Conservation (phyloP, 176 grass and related monocot species). For the Secale cereale region DNA sequence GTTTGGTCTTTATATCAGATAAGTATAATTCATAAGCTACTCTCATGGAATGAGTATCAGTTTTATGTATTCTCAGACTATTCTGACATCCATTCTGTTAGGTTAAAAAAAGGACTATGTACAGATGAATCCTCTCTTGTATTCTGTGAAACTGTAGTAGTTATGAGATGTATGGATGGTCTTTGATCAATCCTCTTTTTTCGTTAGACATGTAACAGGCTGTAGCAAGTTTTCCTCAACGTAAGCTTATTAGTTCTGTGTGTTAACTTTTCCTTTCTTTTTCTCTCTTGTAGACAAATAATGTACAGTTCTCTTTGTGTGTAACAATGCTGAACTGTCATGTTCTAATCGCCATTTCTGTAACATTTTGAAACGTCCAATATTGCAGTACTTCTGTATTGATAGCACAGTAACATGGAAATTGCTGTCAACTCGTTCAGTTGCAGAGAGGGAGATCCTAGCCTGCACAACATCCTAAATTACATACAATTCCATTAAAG, state of each 20-base stretch:
- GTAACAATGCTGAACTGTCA: no score
- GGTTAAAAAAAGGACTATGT: conserved; percentile 26
- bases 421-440: not conserved
- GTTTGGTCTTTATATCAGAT: no score
- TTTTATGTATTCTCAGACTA: conserved; percentile 36
- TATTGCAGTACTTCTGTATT: no score
- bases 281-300: not conserved
- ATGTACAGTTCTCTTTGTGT: not conserved
- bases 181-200: not conserved
- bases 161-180: not conserved
- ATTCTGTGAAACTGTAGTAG: not conserved
- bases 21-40: conserved; percentile 43
- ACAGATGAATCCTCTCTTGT: conserved; percentile 32
- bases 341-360: no score
- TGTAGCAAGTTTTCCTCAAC: not conserved
- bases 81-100: conserved; percentile 36
- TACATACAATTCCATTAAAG: no score
- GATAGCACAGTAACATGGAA: not conserved
- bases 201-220: conserved; percentile 10
- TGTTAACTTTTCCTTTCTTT: not conserved
- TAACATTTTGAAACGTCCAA: no score
- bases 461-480: no score
- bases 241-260: not conserved
- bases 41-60: conserved; percentile 27
- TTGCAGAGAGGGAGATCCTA: not conserved